phyloP scores from a whole-genome alignment of 2,329 filamentous ascomycete species.

The Pyricularia sp. region DNA sequence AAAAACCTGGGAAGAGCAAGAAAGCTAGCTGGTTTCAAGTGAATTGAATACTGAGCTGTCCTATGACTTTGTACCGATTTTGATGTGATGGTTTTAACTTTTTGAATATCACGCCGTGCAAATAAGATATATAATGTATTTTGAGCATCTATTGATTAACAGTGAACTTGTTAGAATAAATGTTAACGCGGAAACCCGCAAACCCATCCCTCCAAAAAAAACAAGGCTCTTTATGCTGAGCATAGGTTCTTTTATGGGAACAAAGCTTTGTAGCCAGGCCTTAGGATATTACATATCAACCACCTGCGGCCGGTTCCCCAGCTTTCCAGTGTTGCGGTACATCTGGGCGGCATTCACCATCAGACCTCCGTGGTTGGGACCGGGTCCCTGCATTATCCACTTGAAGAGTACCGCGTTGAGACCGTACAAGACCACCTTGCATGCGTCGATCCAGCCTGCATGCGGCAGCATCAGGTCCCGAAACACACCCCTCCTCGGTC shows the following conservation, averaged over 20 bases:
- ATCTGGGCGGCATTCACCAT: slow-evolving; percentile 47
- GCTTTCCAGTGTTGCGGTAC: slow-evolving; percentile 36
- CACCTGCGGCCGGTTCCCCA: slow-evolving; percentile 26
- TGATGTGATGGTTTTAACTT: too few relatives aligned
- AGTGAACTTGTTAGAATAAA: not conserved
- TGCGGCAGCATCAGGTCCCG: slow-evolving; percentile 31
- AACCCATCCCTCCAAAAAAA: not conserved
- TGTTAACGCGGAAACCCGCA: not conserved
- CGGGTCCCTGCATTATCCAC: slow-evolving; percentile 41
- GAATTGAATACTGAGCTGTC: too few relatives aligned
- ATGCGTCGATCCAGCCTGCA: slow-evolving; percentile 31
- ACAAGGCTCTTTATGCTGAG: not conserved
- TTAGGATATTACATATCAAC: slow-evolving; percentile 18
- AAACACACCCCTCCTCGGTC: slow-evolving; percentile 27
- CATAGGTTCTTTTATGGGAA: not conserved
- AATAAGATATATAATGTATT: not conserved
- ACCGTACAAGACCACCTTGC: slow-evolving; percentile 30
- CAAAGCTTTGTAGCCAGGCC: not conserved
- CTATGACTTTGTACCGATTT: too few relatives aligned
- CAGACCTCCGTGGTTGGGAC: slow-evolving; percentile 33
- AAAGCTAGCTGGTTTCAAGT: too few relatives aligned
- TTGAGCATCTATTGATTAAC: not conserved
- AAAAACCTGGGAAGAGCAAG: too few relatives aligned
- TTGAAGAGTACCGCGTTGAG: slow-evolving; percentile 38
- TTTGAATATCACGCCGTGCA: not conserved